Percentiles rank a stretch among this genome's conserved stretches.
Evolutionary conservation across 495 filamentous ascomycete species (phyloP).

Genomic region (Daldinia decipiens): DNA sequence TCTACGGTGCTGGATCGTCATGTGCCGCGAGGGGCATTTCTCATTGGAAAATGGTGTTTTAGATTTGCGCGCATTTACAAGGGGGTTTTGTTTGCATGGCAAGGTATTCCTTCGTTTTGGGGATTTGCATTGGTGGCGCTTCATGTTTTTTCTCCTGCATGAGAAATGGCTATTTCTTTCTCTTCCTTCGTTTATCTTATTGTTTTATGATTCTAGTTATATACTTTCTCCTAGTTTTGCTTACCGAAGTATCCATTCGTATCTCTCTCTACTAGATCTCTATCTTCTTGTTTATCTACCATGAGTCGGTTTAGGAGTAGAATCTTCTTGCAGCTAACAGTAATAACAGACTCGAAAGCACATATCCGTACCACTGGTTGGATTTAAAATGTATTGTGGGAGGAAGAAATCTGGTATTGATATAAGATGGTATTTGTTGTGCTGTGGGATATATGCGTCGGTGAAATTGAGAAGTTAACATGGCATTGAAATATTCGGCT

Average conservation of each 20-base stretch:
- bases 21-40: neutral
- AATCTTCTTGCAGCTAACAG: slow-evolving; percentile 13
- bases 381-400: neutral
- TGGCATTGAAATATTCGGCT: neutral
- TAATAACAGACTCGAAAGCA: neutral
- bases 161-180: neutral
- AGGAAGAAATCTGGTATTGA: neutral
- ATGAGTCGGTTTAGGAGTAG: neutral
- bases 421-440: neutral
- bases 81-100: slow-evolving; percentile 10
- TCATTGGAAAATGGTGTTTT: neutral
- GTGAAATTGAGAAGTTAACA: neutral
- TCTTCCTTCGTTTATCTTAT: neutral
- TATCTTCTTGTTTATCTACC: neutral
- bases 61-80: slow-evolving; percentile 21
- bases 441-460: neutral
- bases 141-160: slow-evolving; percentile 6
- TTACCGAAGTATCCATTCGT: neutral
- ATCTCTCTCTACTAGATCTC: neutral
- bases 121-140: slow-evolving; percentile 35
- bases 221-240: slow-evolving; percentile 16
- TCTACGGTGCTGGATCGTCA: slow-evolving; percentile 4
- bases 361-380: neutral
- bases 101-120: neutral
- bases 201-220: slow-evolving; percentile 14